Conservation (phyloP, 352 stramenopile species). For the Blastocystis sp. region DNA sequence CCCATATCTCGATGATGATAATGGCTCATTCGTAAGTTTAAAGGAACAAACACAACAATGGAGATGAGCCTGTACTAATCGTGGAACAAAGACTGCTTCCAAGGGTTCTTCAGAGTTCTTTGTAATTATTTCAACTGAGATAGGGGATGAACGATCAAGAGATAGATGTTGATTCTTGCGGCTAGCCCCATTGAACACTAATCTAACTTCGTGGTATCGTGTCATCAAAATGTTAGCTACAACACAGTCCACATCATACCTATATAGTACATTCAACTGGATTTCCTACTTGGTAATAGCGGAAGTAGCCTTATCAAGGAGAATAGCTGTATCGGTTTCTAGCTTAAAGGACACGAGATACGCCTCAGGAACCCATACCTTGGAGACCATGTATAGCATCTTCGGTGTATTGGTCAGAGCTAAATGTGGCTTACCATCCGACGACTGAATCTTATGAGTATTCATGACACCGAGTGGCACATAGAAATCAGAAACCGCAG, state of each 20-base stretch:
- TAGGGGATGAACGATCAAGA: background rate
- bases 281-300: background rate
- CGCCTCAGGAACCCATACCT: conserved; percentile 86
- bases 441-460: conserved; percentile 95
- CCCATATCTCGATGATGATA: conserved; percentile 20
- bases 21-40: conserved; percentile 7
- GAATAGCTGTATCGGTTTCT: conserved; percentile 90
- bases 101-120: conserved; percentile 23
- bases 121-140: background rate
- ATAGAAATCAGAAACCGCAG: conserved; percentile 97
- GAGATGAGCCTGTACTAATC: conserved; percentile 22
- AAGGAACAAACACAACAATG: conserved; percentile 44
- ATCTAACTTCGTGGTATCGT: conserved; percentile 84
- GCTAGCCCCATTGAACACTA: conserved; percentile 72
- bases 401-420: conserved; percentile 89
- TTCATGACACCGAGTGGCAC: conserved; percentile 82
- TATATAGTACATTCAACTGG: conserved; percentile 82
- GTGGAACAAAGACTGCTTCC: conserved; percentile 23
- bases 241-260: conserved; percentile 92
- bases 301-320: conserved; percentile 80
- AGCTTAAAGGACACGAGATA: conserved; percentile 98
- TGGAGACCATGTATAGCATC: conserved; percentile 84
- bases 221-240: conserved; percentile 92
- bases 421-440: conserved; percentile 77
- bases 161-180: background rate